These are phyloP conservation scores for Saitozyma sp. DNA, from an alignment of 768 basidiomycete species.

Conservation along the genomic window DNA sequence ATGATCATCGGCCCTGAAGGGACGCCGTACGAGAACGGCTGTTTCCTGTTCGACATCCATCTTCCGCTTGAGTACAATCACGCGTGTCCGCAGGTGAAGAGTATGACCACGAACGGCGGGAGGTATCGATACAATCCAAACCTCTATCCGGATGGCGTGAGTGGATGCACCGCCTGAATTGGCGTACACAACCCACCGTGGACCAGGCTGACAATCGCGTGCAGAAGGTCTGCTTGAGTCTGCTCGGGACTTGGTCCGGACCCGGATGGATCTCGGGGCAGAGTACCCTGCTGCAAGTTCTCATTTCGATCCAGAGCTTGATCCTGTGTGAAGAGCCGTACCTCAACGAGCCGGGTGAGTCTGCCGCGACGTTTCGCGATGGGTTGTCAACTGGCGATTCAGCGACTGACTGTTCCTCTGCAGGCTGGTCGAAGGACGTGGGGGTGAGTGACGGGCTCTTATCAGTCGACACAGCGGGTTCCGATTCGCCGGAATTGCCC, in stretches of 20 bases:
- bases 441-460: conserved; percentile 15
- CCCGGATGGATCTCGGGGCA: conserved; percentile 91
- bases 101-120: conserved; percentile 57
- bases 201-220: conserved; percentile 62
- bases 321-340: conserved; percentile 93
- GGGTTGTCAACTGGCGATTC: background rate
- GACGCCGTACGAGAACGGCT: conserved; percentile 90
- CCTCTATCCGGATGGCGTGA: conserved; percentile 65
- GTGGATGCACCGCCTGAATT: conserved; percentile 5
- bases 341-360: conserved; percentile 80
- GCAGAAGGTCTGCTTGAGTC: conserved; percentile 81
- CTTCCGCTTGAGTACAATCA: conserved; percentile 77
- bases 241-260: conserved; percentile 88
- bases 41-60: conserved; percentile 87
- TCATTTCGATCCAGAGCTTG: conserved; percentile 95
- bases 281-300: conserved; percentile 83
- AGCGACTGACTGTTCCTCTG: background rate
- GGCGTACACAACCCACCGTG: too few species aligned
- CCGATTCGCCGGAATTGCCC: too few species aligned
- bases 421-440: conserved; percentile 25
- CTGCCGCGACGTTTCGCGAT: background rate
- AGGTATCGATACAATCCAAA: conserved; percentile 82
- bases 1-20: conserved; percentile 79
- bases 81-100: conserved; percentile 73
- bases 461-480: conserved; percentile 3